Conservation (phyloP, 116 monocot species). For the Phalaenopsis hybrid region DNA sequence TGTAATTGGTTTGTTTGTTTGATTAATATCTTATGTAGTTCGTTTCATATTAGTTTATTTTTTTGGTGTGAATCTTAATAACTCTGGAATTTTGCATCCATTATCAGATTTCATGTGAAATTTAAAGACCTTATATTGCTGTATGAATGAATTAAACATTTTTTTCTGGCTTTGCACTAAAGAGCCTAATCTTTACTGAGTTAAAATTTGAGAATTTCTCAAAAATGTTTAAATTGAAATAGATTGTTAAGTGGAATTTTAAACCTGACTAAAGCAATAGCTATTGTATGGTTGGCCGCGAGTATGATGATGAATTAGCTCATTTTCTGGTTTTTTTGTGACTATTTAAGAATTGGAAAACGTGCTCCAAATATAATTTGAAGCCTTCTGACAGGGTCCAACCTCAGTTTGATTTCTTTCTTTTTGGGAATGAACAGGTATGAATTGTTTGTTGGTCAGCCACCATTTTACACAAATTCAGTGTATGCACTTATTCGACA, state of each 20-base stretch:
- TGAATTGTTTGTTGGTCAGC: slow-evolving; percentile 97
- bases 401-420: background rate
- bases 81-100: too few relatives aligned
- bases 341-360: background rate
- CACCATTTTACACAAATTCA: slow-evolving; percentile 98
- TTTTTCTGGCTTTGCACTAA: too few relatives aligned
- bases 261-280: background rate
- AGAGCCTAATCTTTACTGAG: too few relatives aligned
- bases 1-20: background rate
- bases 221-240: background rate
- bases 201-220: background rate
- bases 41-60: background rate
- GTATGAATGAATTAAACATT: too few relatives aligned
- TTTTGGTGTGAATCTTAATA: background rate
- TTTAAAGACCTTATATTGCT: too few relatives aligned
- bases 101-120: too few relatives aligned
- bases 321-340: background rate
- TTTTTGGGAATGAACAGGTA: slow-evolving; percentile 46
- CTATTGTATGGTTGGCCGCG: background rate
- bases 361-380: background rate
- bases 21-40: background rate
- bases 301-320: background rate
- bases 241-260: background rate
- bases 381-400: background rate
- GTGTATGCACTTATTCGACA: slow-evolving; percentile 97